Percentiles rank a stretch among this genome's conserved stretches.
Conservation (phyloP, 148 eudicot species). For the Cornus florida region DNA sequence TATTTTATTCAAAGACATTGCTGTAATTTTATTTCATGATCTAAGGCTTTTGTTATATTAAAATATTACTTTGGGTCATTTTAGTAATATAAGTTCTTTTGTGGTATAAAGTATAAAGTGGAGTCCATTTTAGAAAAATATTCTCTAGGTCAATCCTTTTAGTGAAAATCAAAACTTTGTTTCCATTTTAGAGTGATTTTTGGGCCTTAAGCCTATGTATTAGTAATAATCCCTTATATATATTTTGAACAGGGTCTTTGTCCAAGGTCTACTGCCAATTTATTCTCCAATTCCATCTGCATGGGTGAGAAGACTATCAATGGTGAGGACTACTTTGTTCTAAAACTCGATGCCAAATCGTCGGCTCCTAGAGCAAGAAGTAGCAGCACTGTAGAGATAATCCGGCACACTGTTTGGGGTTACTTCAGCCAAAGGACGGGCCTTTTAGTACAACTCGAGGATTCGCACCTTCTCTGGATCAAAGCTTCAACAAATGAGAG, state of each 20-base stretch:
- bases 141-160: too few relatives aligned
- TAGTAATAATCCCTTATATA: too few relatives aligned
- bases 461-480: slow-evolving; percentile 77
- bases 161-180: too few relatives aligned
- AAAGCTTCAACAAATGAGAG: slow-evolving; percentile 49
- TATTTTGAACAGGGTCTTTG: slow-evolving; percentile 66
- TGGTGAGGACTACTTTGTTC: slow-evolving; percentile 76
- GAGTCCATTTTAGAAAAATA: too few relatives aligned
- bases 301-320: slow-evolving; percentile 70
- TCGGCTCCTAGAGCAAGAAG: slow-evolving; percentile 68
- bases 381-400: slow-evolving; percentile 74
- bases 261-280: slow-evolving; percentile 78
- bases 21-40: too few relatives aligned
- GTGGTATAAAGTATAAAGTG: too few relatives aligned
- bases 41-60: too few relatives aligned
- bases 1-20: too few relatives aligned
- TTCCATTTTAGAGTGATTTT: too few relatives aligned
- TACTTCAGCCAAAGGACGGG: slow-evolving; percentile 94
- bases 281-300: slow-evolving; percentile 73
- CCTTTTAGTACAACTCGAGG: slow-evolving; percentile 70
- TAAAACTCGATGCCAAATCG: slow-evolving; percentile 71
- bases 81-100: too few relatives aligned
- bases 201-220: too few relatives aligned
- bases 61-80: too few relatives aligned
- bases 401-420: slow-evolving; percentile 84